Evolutionary conservation across 2,329 filamentous ascomycete genomes (phyloP).

Genomic region (Fusarium oxysporum): DNA sequence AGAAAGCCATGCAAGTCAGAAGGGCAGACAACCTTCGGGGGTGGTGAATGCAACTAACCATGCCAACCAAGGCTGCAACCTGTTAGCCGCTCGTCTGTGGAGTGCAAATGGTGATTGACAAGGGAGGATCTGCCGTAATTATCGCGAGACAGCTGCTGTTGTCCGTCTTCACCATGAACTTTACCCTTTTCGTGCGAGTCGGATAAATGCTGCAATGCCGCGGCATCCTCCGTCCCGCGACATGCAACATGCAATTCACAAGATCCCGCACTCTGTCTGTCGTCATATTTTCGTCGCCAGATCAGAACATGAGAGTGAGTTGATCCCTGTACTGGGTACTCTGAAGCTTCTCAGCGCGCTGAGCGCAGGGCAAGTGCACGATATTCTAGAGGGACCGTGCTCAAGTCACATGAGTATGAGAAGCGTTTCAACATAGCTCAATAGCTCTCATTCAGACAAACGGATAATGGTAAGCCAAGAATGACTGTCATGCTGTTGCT

Average conservation of each 20-base stretch:
- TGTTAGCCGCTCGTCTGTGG: conserved; percentile 6
- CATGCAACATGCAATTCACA: conserved; percentile 6
- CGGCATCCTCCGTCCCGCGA: conserved; percentile 29
- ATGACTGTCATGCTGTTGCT: not conserved
- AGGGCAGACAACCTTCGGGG: conserved; percentile 40
- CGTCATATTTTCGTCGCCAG: conserved; percentile 23
- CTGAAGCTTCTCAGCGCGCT: not conserved
- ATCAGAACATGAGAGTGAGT: conserved; percentile 12
- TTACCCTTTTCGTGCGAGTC: conserved; percentile 9
- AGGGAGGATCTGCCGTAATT: conserved; percentile 40
- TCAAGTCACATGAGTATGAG: not conserved
- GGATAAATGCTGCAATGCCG: conserved; percentile 28
- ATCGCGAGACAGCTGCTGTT: conserved; percentile 38
- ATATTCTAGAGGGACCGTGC: not conserved
- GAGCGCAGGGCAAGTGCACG: not conserved
- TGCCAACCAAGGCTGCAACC: conserved; percentile 1
- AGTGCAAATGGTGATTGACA: conserved; percentile 35
- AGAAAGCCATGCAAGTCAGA: conserved; percentile 45
- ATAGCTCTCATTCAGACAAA: not conserved
- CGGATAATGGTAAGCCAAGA: not conserved
- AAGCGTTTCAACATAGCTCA: not conserved
- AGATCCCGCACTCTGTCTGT: conserved; percentile 22
- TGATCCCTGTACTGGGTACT: conserved; percentile 5
- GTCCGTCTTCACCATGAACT: conserved; percentile 31
- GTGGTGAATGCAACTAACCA: conserved; percentile 20